Evolutionary conservation across 2,329 filamentous ascomycete species (phyloP).

Genomic region (Niveomyces coronatus): DNA sequence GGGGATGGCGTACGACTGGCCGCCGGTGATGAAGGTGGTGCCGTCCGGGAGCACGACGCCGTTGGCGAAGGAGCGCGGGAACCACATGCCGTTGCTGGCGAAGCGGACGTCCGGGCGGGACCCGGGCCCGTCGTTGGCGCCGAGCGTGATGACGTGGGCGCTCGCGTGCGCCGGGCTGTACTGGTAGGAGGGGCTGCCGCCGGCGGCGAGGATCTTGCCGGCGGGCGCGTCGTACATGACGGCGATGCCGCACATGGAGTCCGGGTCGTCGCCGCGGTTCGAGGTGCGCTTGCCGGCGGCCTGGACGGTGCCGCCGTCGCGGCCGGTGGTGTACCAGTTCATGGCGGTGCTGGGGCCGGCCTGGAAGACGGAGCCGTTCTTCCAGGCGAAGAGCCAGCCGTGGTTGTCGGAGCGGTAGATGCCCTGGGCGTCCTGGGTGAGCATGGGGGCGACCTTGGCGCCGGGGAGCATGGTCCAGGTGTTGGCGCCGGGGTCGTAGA

Average conservation of each 20-base stretch:
- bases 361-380: constrained; percentile 41
- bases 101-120: neutral
- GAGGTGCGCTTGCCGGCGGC: constrained; percentile 26
- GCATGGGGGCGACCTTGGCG: constrained; percentile 35
- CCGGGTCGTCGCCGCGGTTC: constrained; percentile 25
- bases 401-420: constrained; percentile 34
- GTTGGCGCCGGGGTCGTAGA: constrained; percentile 35
- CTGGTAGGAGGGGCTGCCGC: constrained; percentile 38
- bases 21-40: constrained; percentile 36
- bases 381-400: constrained; percentile 27
- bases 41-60: constrained; percentile 39
- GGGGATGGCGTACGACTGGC: constrained; percentile 29
- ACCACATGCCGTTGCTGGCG: constrained; percentile 20
- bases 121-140: constrained; percentile 11
- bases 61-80: constrained; percentile 33
- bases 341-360: constrained; percentile 43
- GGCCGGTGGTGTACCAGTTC: constrained; percentile 45
- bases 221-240: constrained; percentile 49
- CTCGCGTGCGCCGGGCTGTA: constrained; percentile 29
- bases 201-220: constrained; percentile 44
- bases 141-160: constrained; percentile 41
- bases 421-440: constrained; percentile 39
- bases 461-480: constrained; percentile 36
- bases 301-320: constrained; percentile 32
- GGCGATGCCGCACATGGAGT: constrained; percentile 44